A percentile compares a stretch with the other conserved stretches of the same genome.
phyloP scores from a whole-genome alignment of 352 stramenopile genomes.

The Globisporangium orthogonon region DNA sequence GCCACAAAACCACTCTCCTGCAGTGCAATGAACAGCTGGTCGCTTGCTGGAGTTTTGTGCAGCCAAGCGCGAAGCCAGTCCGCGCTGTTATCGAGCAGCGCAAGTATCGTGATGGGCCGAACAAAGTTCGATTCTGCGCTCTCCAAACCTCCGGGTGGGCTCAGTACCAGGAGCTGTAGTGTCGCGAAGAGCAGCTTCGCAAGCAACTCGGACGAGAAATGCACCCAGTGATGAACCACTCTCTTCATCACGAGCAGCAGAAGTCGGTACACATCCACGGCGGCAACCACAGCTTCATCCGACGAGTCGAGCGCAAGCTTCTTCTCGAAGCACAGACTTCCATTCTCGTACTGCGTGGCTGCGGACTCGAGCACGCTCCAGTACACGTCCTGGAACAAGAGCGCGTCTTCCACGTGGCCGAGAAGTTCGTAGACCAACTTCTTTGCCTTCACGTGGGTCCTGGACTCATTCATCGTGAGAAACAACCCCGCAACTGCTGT shows the following conservation, averaged over 20 bases:
- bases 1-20: constrained; percentile 27
- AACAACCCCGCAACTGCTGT: constrained; percentile 26
- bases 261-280: constrained; percentile 39
- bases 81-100: constrained; percentile 22
- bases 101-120: constrained; percentile 24
- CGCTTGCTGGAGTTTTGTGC: constrained; percentile 23
- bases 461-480: constrained; percentile 16
- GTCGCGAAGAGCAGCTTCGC: constrained; percentile 33
- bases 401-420: constrained; percentile 35
- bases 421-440: constrained; percentile 34
- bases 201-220: constrained; percentile 39
- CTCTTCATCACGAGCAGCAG: constrained; percentile 26
- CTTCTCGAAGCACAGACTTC: constrained; percentile 22
- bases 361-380: constrained; percentile 41
- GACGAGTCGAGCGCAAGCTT: constrained; percentile 9
- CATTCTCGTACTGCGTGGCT: constrained; percentile 15
- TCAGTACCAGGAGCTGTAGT: constrained; percentile 35
- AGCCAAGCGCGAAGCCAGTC: constrained; percentile 49
- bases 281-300: constrained; percentile 5
- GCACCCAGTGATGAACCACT: constrained; percentile 44
- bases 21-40: constrained; percentile 31
- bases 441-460: constrained; percentile 14
- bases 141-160: constrained; percentile 19
- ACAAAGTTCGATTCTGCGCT: constrained; percentile 17
- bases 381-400: constrained; percentile 46